phyloP scores from a whole-genome alignment of 768 basidiomycete genomes.

The Podaxis mareebaensis region DNA sequence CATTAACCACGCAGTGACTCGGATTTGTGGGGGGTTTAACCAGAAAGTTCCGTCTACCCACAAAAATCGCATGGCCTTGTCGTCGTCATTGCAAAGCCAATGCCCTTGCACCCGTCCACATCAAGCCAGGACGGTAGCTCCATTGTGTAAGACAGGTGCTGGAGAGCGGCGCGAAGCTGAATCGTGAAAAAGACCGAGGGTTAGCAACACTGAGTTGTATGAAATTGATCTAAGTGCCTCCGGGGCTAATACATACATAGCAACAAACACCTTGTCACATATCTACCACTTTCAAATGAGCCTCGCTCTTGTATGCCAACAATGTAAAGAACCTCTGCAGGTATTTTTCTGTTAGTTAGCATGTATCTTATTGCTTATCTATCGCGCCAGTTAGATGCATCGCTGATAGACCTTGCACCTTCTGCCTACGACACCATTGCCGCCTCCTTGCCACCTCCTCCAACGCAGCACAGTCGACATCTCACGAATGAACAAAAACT shows the following conservation, averaged over 20 bases:
- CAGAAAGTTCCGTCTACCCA: neutral
- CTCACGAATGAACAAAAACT: slow-evolving; percentile 32
- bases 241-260: neutral
- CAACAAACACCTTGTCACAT: slow-evolving; percentile 11
- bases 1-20: slow-evolving; percentile 5
- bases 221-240: neutral
- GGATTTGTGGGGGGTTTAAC: neutral
- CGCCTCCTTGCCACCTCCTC: slow-evolving; percentile 59
- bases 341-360: slow-evolving; percentile 34
- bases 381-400: slow-evolving; percentile 73
- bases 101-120: slow-evolving; percentile 2
- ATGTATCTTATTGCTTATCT: slow-evolving; percentile 18
- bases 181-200: slow-evolving; percentile 6
- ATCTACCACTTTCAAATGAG: slow-evolving; percentile 34
- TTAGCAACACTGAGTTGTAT: neutral
- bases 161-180: neutral
- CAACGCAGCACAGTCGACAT: slow-evolving; percentile 29
- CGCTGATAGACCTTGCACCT: slow-evolving; percentile 82
- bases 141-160: neutral
- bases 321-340: slow-evolving; percentile 90
- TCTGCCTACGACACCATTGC: slow-evolving; percentile 88
- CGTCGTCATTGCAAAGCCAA: neutral
- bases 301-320: slow-evolving; percentile 66
- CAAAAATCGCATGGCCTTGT: neutral
- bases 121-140: neutral